These are phyloP conservation scores for Puya raimondii DNA, from an alignment of 176 grass and related monocot species.

Conservation along the genomic window DNA sequence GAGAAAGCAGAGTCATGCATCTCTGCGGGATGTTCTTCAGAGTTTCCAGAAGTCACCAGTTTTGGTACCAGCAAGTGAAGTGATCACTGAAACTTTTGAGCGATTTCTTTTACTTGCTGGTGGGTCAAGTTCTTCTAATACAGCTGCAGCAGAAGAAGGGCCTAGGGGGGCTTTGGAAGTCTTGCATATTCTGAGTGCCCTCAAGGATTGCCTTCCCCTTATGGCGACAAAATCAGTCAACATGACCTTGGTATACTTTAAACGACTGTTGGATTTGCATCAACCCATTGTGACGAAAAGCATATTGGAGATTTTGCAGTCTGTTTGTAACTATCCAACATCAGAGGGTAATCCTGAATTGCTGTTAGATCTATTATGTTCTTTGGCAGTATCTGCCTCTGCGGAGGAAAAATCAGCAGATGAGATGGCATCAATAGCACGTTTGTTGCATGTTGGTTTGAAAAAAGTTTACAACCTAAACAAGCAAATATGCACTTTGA, in stretches of 20 bases:
- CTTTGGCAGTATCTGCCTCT: conserved; percentile 44
- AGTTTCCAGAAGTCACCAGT: conserved; percentile 60
- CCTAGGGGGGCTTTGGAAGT: conserved; percentile 69
- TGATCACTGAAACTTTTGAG: conserved; percentile 51
- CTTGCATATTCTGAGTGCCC: conserved; percentile 54
- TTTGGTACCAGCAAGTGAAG: conserved; percentile 56
- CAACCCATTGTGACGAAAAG: conserved; percentile 56
- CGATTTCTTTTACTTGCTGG: conserved; percentile 82
- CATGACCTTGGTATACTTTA: conserved; percentile 65
- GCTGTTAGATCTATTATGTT: conserved; percentile 67
- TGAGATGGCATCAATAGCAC: conserved; percentile 64
- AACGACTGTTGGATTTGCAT: conserved; percentile 47
- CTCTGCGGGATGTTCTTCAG: conserved; percentile 45
- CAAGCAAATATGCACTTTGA: conserved; percentile 52
- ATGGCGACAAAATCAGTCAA: conserved; percentile 72
- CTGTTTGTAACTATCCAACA: conserved; percentile 46
- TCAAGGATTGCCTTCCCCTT: conserved; percentile 66
- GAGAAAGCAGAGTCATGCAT: conserved; percentile 57
- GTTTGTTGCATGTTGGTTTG: conserved; percentile 51
- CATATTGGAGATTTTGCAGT: conserved; percentile 72
- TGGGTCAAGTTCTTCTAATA: conserved; percentile 45
- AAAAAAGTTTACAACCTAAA: conserved; percentile 63
- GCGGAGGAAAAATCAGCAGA: conserved; percentile 66
- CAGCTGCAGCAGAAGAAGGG: conserved; percentile 35
- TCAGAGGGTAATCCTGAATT: conserved; percentile 47